Evolutionary conservation across 2,329 filamentous ascomycete species (phyloP), one percentile per base, ranked within the genome.

Genomic region (Aotearoamyces nothofagi): DNA sequence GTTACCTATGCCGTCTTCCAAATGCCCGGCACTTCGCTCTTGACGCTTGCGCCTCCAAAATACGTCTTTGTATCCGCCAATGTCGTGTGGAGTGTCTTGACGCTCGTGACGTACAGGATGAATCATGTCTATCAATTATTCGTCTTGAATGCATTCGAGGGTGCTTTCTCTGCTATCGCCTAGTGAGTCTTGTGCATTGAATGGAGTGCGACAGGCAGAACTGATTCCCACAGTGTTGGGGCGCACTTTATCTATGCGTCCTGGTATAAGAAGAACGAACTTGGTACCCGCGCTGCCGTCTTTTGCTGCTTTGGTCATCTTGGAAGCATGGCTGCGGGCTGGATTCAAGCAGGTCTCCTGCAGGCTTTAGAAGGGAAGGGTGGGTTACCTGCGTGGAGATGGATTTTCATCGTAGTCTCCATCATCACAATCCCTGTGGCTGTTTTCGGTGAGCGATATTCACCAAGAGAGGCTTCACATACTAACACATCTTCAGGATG

Each of bases 161-260:
- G 56, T 3, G 54, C 51, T 0, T 58, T 59, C 22, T 57, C 54
- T 1, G 56, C 55, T 1, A 50, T 58, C 29, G 53, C 52, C 23
- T 58, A 57, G 54, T 56, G 35, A 34, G 49, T 44, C 15, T 17
- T 12, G 9, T 15, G 19, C 10, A 29, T 34, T n/a, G n/a, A n/a
- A n/a, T n/a, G n/a, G n/a, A n/a, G n/a, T n/a, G n/a, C n/a, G n/a
- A n/a, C n/a, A n/a, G n/a, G n/a, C n/a, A n/a, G n/a, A n/a, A n/a
- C n/a, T n/a, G n/a, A n/a, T n/a, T n/a, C n/a, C n/a, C n/a, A n/a
- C n/a, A 54, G 49, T 29, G 52, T 56, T 1, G 56, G 56, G 0
- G 57, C 53, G 0, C 55, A 59, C 24, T 59, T 59, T 33, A 55
- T 58, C 15, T 55, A 57, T 24, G 56, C 52, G 1, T 54, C 52